phyloP scores from a whole-genome alignment of 108 stramenopile species.

The Fistulifera pelliculosa region DNA sequence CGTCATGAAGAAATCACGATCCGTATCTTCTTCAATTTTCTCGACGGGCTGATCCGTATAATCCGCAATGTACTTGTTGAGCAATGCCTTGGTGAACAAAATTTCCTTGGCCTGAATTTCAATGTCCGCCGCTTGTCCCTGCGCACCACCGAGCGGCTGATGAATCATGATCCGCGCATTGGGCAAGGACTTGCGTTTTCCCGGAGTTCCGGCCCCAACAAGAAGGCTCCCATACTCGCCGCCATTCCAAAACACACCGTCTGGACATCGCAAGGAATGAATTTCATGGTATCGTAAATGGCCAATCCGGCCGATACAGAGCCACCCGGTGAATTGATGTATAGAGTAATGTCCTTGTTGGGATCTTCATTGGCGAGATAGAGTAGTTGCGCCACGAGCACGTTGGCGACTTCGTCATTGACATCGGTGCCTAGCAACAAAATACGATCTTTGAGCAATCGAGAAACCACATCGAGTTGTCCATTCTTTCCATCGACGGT shows the following conservation, averaged over 20 bases:
- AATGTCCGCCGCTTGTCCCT: conserved; percentile 97
- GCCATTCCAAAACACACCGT: conserved; percentile 88
- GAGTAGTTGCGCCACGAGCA: conserved; percentile 78
- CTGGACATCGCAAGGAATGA: conserved; percentile 73
- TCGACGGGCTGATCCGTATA: conserved; percentile 90
- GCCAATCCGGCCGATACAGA: conserved; percentile 67
- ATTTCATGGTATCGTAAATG: conserved; percentile 82
- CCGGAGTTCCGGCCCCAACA: conserved; percentile 80
- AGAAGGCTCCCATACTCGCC: conserved; percentile 79
- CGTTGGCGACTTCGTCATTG: conserved; percentile 83
- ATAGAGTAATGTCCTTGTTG: conserved; percentile 78
- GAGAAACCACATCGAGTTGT: conserved; percentile 69
- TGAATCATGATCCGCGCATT: conserved; percentile 97
- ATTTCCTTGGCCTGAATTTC: conserved; percentile 98
- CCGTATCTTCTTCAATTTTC: conserved; percentile 94
- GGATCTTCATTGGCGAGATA: conserved; percentile 82
- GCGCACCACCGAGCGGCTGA: conserved; percentile 94
- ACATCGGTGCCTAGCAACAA: conserved; percentile 79
- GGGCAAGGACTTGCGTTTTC: conserved; percentile 83
- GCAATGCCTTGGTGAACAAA: conserved; percentile 80
- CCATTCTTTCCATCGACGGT: conserved; percentile 60
- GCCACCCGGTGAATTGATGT: conserved; percentile 82
- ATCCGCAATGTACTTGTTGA: conserved; percentile 92
- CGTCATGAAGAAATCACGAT: conserved; percentile 98
- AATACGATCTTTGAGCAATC: conserved; percentile 83